Base-by-base conservation (phyloP, 164 flowering plant genomes). In the Cinnamomum chago region DNA sequence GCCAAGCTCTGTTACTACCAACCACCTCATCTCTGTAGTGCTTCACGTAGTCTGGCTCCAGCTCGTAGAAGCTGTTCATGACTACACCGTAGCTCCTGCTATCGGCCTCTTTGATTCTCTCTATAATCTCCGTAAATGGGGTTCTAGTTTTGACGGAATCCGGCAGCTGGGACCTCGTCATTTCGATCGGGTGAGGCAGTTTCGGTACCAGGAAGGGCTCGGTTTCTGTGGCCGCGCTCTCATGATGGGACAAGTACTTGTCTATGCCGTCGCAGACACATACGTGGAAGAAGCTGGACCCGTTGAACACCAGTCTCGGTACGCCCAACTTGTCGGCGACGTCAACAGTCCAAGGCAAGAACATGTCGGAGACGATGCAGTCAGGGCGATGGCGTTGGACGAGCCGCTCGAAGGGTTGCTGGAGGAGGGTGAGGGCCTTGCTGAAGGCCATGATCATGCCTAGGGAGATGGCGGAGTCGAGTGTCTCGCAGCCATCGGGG, bases 361-460 rank as follows among this genome's bases (percentile, higher is more conserved):
- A 78, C 75, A 78, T 65, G 74, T 86, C 87, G 13, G 85, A 79
- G 4, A 86, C 78, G 62, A 84, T 18, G 71, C 72, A 75, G 72
- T 86, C 72, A 0, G 87, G 86, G 9, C n/a, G 79, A 11, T 22
- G 51, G 62, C 83, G 77, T 13, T 51, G 50, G 0, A 86, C 14
- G 2, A 81, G 72, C 33, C 72, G 62, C 58, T 86, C 82, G 5
- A 86, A 58, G 1, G 82, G 82, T 28, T 72, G 62, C 47, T 70
- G 74, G 9, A 86, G 85, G 68, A 81, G 17, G 0, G 1, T 5
- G 0, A 77, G 0, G 11, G 83, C 86, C 9, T 20, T 0, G 58
- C 72, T 71, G 68, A 87, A 73, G 20, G 71, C 79, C 0, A 2
- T 24, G 5, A 13, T 3, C 68, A 71, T 50, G 2, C 84, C 87